Evolutionary conservation across 176 grass and related monocot genomes (phyloP).

Genomic region (Puccinellia tenuiflora): DNA sequence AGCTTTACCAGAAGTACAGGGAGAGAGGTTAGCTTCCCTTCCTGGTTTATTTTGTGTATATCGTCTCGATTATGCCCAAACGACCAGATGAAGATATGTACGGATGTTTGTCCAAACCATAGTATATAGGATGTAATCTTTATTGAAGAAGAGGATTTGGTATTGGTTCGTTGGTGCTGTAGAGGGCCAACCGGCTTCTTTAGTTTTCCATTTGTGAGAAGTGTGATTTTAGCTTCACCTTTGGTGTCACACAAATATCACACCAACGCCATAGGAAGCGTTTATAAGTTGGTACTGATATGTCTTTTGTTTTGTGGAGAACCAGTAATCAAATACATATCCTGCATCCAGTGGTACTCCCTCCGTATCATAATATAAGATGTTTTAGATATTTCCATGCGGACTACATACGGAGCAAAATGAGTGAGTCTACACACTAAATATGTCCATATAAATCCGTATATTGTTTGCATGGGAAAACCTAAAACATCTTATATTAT

Average conservation of each 20-base stretch:
- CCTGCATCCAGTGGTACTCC: background rate
- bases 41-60: background rate
- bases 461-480: no score
- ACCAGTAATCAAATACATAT: background rate
- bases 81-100: background rate
- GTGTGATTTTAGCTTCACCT: background rate
- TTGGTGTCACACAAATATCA: background rate
- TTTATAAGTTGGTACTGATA: no score
- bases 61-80: background rate
- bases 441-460: no score
- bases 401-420: no score
- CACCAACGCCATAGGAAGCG: background rate
- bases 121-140: background rate
- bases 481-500: no score
- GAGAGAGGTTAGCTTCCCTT: slow-evolving; percentile 53
- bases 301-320: background rate
- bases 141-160: background rate
- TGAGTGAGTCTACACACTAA: no score
- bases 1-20: slow-evolving; percentile 83
- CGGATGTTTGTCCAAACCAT: background rate
- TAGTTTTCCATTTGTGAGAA: background rate
- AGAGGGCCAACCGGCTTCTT: background rate
- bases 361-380: no score
- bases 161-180: background rate
- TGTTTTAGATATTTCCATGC: no score